Evolutionary conservation across 257 asterid species (phyloP), one percentile per base, ranked within the genome.

Genomic region (Petunia axillaris): DNA sequence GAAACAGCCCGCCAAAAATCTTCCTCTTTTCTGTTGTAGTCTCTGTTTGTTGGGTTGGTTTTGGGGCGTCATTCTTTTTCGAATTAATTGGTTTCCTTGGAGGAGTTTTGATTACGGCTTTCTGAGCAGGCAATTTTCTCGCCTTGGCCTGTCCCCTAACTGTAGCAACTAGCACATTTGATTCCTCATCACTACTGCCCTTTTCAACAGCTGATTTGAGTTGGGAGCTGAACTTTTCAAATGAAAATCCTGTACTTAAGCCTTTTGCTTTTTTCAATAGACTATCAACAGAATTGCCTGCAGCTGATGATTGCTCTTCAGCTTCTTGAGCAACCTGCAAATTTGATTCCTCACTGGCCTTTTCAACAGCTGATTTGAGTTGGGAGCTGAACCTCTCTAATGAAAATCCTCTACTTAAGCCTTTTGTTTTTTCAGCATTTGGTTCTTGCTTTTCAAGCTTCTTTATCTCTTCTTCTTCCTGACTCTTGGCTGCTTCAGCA

Each of bases 71-170:
- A 83, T 78, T 91, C 4, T 85, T 73, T 78, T 89, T 91, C 1
- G 85, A 50, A n/a, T 85, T 35, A 6, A 85, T 78, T 41, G 90
- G 76, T 46, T 68, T 80, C 13, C 71, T 83, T 6, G 86, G 74
- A 11, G 87, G 82, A 3, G 81, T 89, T 78, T 90, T 94, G 62
- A 89, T 81, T 2, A 90, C 90, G 5, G 98, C 98, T 88, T 93
- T 93, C 41, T 88, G 86, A 11, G 94, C 84, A 80, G 96, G 92
- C 84, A 94, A 85, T 14, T 87, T 84, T 15, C 91, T 89, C n/a
- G 98, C 98, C 88, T 87, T 93, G 78, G 97, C 94, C 81, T 84
- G 98, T 43, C 98, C 98, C 84, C 98, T 85, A 15, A 89, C 90
- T 0, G 98, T 93, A 38, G 98, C 98, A 13, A 94, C 77, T 86